A percentile compares a stretch with the other conserved stretches of the same genome.
Evolutionary conservation across 1,139 yeast species (phyloP).

Genomic region (Eremothecium coryli): DNA sequence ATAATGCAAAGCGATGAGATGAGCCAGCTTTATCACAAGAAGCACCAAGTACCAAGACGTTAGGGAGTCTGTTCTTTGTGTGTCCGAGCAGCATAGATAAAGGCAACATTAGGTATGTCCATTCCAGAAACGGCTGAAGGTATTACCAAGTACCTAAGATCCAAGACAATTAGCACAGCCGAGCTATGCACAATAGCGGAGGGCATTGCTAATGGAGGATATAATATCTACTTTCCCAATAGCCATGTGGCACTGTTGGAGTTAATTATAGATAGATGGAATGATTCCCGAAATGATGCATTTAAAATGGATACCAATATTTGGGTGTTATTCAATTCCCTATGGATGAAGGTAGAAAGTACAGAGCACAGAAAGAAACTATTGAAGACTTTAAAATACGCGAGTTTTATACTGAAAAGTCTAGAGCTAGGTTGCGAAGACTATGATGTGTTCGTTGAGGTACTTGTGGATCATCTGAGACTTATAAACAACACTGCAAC

Average conservation of each 20-base stretch:
- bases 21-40: too few species aligned
- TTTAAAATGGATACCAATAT: constrained; percentile 38
- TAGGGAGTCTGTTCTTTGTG: too few species aligned
- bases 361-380: constrained; percentile 25
- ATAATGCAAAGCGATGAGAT: too few species aligned
- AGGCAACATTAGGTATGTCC: too few species aligned
- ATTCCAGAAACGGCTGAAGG: constrained; percentile 38
- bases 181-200: constrained; percentile 38
- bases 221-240: constrained; percentile 51
- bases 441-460: constrained; percentile 9
- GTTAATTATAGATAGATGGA: constrained; percentile 56
- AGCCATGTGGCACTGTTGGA: constrained; percentile 52
- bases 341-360: constrained; percentile 34
- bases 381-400: constrained; percentile 35
- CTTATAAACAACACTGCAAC: constrained; percentile 23
- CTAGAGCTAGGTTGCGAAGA: constrained; percentile 12
- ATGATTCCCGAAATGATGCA: constrained; percentile 35
- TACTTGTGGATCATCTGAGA: constrained; percentile 19
- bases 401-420: constrained; percentile 22
- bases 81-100: too few species aligned
- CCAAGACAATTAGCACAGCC: constrained; percentile 36
- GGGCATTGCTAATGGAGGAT: constrained; percentile 34
- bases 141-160: constrained; percentile 55
- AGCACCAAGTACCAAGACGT: too few species aligned
- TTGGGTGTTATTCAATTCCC: constrained; percentile 41